A percentile compares a stretch with the other conserved stretches of the same genome.
phyloP scores from a whole-genome alignment of 352 stramenopile genomes.

The Phytophthora citrophthora region DNA sequence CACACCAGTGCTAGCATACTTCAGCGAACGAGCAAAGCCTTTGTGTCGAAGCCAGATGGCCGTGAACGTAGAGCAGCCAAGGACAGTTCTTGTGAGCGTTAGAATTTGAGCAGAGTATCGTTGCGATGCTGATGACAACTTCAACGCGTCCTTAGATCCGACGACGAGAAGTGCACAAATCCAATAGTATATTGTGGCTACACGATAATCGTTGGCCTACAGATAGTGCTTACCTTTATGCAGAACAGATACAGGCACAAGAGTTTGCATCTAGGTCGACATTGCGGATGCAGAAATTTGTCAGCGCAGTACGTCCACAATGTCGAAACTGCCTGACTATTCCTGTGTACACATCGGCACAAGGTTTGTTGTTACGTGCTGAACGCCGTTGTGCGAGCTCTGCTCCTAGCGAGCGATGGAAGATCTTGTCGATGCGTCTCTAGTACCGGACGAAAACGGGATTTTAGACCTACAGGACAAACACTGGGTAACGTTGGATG shows the following conservation, averaged over 20 bases:
- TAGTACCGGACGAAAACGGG: constrained; percentile 73
- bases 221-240: no score
- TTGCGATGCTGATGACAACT: background rate
- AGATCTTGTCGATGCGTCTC: constrained; percentile 69
- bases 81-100: no score
- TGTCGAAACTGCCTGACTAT: constrained; percentile 15
- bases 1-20: constrained; percentile 1
- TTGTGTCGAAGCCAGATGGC: constrained; percentile 15
- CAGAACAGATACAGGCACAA: no score
- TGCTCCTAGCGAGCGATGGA: constrained; percentile 50
- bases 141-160: background rate
- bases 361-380: no score
- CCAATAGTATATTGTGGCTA: no score
- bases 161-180: background rate
- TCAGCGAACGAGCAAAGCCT: constrained; percentile 19
- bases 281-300: no score
- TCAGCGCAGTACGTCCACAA: no score
- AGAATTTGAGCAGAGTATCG: no score
- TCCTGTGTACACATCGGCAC: constrained; percentile 11
- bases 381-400: background rate
- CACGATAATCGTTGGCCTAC: no score
- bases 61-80: background rate
- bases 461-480: constrained; percentile 77
- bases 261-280: no score
- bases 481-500: constrained; percentile 81